Conservation (phyloP, 2,329 filamentous ascomycete species). For the Neophaeococcomyces mojaviensis region DNA sequence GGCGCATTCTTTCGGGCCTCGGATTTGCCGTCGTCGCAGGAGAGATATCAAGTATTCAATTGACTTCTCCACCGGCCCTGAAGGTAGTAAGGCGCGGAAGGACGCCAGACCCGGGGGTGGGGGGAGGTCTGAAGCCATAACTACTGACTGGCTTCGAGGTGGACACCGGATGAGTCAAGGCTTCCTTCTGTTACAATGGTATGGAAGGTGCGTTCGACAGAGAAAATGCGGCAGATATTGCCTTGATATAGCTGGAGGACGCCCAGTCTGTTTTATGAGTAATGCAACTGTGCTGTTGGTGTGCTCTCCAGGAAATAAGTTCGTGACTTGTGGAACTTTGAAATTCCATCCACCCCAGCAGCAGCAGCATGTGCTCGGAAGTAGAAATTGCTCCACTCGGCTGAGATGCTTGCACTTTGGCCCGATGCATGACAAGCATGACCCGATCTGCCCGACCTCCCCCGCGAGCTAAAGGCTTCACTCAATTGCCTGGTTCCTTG, state of each 20-base stretch:
- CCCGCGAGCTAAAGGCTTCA: background rate
- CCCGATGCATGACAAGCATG: too few species aligned
- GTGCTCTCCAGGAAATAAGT: too few species aligned
- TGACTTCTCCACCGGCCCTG: constrained; percentile 67
- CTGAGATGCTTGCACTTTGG: too few species aligned
- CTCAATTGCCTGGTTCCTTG: background rate
- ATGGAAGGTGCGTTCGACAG: background rate
- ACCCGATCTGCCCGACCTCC: background rate
- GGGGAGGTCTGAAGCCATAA: constrained; percentile 25
- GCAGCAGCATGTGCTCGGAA: too few species aligned
- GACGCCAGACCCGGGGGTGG: constrained; percentile 67
- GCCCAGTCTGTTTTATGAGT: too few species aligned
- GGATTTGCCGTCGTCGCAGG: constrained; percentile 84
- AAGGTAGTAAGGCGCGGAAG: constrained; percentile 72
- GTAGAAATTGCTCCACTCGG: too few species aligned
- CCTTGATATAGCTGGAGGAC: too few species aligned
- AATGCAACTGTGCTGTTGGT: too few species aligned
- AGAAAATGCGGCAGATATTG: too few species aligned
- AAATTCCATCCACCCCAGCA: too few species aligned
- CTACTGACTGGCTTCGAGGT: background rate
- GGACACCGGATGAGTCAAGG: background rate
- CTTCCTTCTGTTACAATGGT: background rate
- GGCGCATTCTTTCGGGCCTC: constrained; percentile 78
- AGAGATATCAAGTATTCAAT: constrained; percentile 63
- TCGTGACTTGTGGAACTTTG: too few species aligned